Evolutionary conservation across 768 basidiomycete genomes (phyloP).

Genomic region (Dioszegia hungarica): DNA sequence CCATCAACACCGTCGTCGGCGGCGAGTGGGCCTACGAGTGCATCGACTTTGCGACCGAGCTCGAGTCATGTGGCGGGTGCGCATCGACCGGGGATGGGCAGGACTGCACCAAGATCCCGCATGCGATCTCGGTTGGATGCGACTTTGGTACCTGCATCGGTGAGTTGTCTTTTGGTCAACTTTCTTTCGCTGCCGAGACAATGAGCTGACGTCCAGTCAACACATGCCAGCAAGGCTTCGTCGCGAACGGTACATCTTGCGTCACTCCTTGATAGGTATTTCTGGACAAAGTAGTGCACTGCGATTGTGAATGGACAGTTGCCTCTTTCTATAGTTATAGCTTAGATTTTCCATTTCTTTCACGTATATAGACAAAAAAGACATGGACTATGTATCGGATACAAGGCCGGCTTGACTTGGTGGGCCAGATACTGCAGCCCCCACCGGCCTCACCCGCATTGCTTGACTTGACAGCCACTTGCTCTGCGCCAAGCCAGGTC

Average conservation of each 20-base stretch:
- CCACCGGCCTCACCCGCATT: too few relatives aligned
- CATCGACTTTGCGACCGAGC: constrained; percentile 39
- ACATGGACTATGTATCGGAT: too few relatives aligned
- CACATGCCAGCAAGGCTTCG: constrained; percentile 34
- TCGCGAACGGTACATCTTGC: constrained; percentile 31
- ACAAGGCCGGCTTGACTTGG: too few relatives aligned
- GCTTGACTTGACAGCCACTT: too few relatives aligned
- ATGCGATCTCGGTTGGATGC: constrained; percentile 37
- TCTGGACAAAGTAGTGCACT: neutral
- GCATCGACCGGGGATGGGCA: constrained; percentile 32
- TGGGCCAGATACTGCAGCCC: too few relatives aligned
- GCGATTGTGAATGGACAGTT: neutral
- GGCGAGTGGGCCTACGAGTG: constrained; percentile 47
- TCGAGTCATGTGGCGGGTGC: constrained; percentile 46
- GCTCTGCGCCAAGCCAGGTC: too few relatives aligned
- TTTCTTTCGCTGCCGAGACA: neutral
- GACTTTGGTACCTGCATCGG: constrained; percentile 31
- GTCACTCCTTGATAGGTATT: constrained; percentile 8
- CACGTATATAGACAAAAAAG: too few relatives aligned
- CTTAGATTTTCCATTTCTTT: too few relatives aligned
- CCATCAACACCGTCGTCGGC: constrained; percentile 16
- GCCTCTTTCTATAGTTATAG: neutral
- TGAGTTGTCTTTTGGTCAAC: constrained; percentile 6
- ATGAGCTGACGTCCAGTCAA: constrained; percentile 19
- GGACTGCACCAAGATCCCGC: constrained; percentile 42